phyloP scores from a whole-genome alignment of 108 stramenopile genomes.

The Fistulifera solaris region DNA sequence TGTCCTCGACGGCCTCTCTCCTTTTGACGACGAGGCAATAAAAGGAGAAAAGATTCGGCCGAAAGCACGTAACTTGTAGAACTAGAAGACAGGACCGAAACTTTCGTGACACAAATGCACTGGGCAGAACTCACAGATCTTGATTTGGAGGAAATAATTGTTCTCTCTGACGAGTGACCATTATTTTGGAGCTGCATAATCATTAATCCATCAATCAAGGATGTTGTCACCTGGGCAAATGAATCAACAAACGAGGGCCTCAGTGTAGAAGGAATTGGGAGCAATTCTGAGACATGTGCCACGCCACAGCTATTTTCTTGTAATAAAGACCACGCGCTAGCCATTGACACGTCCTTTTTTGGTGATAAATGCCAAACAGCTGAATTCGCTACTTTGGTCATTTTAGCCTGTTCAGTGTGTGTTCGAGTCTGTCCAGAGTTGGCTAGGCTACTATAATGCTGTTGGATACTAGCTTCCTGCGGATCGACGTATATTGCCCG shows the following conservation, averaged over 20 bases:
- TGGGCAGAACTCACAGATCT: not conserved
- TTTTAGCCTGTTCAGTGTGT: no score
- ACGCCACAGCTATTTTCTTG: not conserved
- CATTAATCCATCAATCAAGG: slow-evolving; percentile 13
- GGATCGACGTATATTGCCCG: not conserved
- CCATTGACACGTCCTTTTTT: no score
- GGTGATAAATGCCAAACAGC: no score
- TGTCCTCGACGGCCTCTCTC: slow-evolving; percentile 5
- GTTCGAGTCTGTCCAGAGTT: not conserved
- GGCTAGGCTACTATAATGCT: not conserved
- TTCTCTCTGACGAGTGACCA: no score
- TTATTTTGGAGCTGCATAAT: no score
- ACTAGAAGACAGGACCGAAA: not conserved
- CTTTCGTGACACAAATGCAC: not conserved
- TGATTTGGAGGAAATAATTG: no score
- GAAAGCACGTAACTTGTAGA: not conserved
- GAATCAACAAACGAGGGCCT: not conserved
- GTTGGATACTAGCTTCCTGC: not conserved
- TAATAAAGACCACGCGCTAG: no score
- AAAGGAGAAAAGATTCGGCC: slow-evolving; percentile 8
- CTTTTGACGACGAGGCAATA: slow-evolving; percentile 13
- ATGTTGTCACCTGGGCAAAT: slow-evolving; percentile 19
- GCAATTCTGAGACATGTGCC: not conserved
- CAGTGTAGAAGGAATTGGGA: not conserved
- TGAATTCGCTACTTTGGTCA: no score